Evolutionary conservation across 257 asterid genomes (phyloP).

Genomic region (Solanum verrucosum): DNA sequence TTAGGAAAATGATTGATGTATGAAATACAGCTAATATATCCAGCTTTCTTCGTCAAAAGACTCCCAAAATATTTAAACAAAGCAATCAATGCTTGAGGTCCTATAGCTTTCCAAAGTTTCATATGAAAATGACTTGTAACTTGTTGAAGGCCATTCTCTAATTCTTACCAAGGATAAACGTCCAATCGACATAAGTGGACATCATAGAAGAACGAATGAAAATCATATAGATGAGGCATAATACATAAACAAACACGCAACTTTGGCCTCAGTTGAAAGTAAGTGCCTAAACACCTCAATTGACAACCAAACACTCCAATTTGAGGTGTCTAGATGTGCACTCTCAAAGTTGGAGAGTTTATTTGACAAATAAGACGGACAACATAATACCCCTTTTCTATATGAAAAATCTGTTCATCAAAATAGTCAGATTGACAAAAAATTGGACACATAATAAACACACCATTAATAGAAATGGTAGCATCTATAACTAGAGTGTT

Average conservation of each 20-base stretch:
- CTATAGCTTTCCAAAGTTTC: background rate
- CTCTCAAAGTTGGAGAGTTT: background rate
- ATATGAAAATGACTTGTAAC: background rate
- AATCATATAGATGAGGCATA: background rate
- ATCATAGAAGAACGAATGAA: background rate
- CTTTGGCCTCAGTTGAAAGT: background rate
- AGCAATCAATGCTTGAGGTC: background rate
- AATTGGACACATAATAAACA: background rate
- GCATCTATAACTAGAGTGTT: background rate
- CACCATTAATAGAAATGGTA: background rate
- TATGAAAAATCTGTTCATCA: background rate
- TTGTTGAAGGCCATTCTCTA: background rate
- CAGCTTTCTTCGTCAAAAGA: background rate
- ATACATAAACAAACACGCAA: background rate
- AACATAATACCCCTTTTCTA: background rate
- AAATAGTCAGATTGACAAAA: background rate
- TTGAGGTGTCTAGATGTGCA: background rate
- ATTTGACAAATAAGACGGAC: background rate
- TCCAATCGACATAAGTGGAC: background rate
- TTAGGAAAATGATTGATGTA: background rate
- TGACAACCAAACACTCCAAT: background rate
- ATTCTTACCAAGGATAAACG: background rate
- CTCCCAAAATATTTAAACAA: background rate
- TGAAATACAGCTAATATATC: background rate
- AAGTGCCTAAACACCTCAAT: background rate